Percentiles rank a stretch among this genome's conserved stretches.
phyloP scores from a whole-genome alignment of 345 rosid genomes.

The Euphorbia tirucalli region DNA sequence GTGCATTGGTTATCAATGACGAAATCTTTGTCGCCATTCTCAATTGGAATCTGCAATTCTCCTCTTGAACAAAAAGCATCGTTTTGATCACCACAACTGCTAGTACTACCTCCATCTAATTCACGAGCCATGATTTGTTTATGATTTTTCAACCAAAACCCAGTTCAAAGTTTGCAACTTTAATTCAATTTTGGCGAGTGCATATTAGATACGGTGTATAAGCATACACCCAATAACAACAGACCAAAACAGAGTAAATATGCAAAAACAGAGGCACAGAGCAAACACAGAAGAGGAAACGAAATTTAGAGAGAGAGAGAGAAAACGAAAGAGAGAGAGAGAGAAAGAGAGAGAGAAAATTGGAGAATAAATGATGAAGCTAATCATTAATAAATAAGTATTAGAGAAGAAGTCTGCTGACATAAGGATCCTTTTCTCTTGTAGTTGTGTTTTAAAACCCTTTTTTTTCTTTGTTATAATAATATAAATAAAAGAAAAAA shows the following conservation, averaged over 20 bases:
- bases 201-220: background rate
- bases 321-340: background rate
- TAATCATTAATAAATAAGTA: conserved; percentile 2
- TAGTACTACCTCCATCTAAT: background rate
- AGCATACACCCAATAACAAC: background rate
- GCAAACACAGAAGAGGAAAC: no score
- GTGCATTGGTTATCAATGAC: background rate
- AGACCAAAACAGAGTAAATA: background rate
- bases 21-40: no score
- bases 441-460: no score
- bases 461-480: no score
- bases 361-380: conserved; percentile 5
- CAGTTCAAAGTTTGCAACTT: background rate
- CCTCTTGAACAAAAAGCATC: background rate
- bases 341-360: background rate
- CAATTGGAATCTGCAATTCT: background rate
- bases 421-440: background rate
- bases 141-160: background rate
- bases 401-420: conserved; percentile 11
- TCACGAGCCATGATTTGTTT: conserved; percentile 1
- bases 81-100: background rate
- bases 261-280: background rate
- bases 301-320: background rate
- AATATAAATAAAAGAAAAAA: no score
- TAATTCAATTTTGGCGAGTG: background rate